Evolutionary conservation across 257 asterid species (phyloP).

Genomic region (Solanum infundibuliforme): DNA sequence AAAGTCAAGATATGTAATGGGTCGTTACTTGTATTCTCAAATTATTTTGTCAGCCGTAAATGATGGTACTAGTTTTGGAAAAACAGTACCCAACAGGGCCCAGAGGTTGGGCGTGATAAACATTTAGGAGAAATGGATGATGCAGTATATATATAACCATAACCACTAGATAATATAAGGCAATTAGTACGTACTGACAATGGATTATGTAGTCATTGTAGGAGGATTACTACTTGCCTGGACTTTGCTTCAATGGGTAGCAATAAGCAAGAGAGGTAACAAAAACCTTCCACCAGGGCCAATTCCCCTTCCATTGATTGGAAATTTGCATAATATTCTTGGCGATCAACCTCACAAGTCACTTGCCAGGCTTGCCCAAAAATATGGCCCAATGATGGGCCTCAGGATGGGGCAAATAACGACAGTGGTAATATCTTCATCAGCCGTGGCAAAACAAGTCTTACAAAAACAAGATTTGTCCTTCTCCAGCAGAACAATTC

Average conservation of each 20-base stretch:
- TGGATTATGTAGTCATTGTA: slow-evolving; percentile 15
- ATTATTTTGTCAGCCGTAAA: background rate
- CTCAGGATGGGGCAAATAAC: background rate
- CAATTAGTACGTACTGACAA: background rate
- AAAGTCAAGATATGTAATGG: background rate
- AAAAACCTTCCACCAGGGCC: slow-evolving; percentile 12
- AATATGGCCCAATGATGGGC: slow-evolving; percentile 10
- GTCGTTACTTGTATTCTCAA: background rate
- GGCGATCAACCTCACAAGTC: slow-evolving; percentile 12
- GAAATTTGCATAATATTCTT: slow-evolving; percentile 1
- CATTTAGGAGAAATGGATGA: background rate
- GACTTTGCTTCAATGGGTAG: background rate
- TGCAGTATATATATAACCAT: background rate
- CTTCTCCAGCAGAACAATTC: slow-evolving; percentile 8
- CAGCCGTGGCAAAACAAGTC: background rate
- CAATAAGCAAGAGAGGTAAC: background rate
- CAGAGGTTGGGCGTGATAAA: background rate
- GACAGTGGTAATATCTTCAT: slow-evolving; percentile 5
- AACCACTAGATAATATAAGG: background rate
- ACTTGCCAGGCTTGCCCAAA: slow-evolving; percentile 12
- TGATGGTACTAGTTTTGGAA: background rate
- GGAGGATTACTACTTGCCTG: slow-evolving; percentile 32
- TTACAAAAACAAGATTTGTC: slow-evolving; percentile 15
- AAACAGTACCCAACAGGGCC: background rate
- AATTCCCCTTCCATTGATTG: background rate